A percentile compares a stretch with the other conserved stretches of the same genome.
These are phyloP conservation scores for Flueggea neowawraea DNA, from an alignment of 441 rosid genomes.

Conservation along the genomic window DNA sequence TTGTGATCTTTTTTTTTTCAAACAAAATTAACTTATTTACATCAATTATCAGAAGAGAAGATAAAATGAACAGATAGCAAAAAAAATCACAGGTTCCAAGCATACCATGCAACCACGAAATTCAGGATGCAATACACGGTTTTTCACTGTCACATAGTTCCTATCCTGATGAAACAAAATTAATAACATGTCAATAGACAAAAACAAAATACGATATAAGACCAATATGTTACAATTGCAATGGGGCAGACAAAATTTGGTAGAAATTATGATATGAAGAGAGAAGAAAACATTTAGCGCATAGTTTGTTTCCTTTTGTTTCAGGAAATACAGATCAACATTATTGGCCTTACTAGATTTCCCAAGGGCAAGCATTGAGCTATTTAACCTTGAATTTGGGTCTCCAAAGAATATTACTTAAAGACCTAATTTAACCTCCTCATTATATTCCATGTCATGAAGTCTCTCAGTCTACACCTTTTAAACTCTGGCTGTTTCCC, in stretches of 20 bases:
- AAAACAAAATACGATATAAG: conserved; percentile 10
- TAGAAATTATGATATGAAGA: background rate
- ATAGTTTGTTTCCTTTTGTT: too few species aligned
- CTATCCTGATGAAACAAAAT: conserved; percentile 62
- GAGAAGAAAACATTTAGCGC: background rate
- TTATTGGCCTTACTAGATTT: too few species aligned
- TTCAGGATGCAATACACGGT: conserved; percentile 75
- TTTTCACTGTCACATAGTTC: conserved; percentile 75
- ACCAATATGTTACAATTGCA: conserved; percentile 6
- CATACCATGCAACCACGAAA: conserved; percentile 99
- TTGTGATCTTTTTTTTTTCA: too few species aligned
- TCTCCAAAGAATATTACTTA: too few species aligned
- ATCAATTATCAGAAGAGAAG: background rate
- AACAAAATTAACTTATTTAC: too few species aligned
- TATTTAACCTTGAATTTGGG: too few species aligned
- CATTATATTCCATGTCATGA: too few species aligned
- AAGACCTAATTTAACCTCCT: too few species aligned
- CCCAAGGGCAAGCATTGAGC: too few species aligned
- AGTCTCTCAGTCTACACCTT: too few species aligned
- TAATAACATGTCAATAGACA: conserved; percentile 16
- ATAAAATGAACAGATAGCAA: background rate
- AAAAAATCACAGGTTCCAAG: background rate
- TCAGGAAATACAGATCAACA: too few species aligned
- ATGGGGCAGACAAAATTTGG: background rate
- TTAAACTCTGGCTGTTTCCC: too few species aligned